phyloP scores from a whole-genome alignment of 78 protist genomes.

The Dictyostelium brefeldianum region DNA sequence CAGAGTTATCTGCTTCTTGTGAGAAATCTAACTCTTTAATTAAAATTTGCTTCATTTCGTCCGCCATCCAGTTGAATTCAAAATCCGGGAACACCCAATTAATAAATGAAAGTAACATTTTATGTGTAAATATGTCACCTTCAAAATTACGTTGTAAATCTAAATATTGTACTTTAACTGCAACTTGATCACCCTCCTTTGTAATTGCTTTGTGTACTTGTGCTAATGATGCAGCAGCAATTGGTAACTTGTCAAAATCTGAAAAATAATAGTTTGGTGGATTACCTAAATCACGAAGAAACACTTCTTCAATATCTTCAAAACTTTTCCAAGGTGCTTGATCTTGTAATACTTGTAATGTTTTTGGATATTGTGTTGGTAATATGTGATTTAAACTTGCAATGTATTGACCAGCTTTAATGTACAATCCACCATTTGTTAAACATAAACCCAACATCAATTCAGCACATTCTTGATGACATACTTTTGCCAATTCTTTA shows the following conservation, averaged over 20 bases:
- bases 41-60: constrained; percentile 50
- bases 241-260: constrained; percentile 18
- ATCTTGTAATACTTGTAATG: constrained; percentile 62
- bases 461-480: constrained; percentile 51
- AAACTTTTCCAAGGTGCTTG: constrained; percentile 31
- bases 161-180: constrained; percentile 25
- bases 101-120: not conserved
- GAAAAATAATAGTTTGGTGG: constrained; percentile 3
- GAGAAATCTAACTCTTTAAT: constrained; percentile 65
- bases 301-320: constrained; percentile 10
- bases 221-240: constrained; percentile 38
- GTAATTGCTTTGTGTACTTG: constrained; percentile 38
- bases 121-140: constrained; percentile 19
- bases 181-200: constrained; percentile 11
- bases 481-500: not conserved
- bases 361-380: constrained; percentile 63
- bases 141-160: constrained; percentile 32
- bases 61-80: constrained; percentile 80
- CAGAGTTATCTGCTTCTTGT: constrained; percentile 69
- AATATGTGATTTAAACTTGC: constrained; percentile 74
- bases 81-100: constrained; percentile 32
- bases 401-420: constrained; percentile 80
- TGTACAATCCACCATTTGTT: constrained; percentile 75
- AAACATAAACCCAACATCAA: constrained; percentile 49
- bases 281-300: constrained; percentile 22